A percentile compares a stretch with the other conserved stretches of the same genome.
Evolutionary conservation across 371 early-diverging fungal species (phyloP).

Genomic region (Mortierella sp.): DNA sequence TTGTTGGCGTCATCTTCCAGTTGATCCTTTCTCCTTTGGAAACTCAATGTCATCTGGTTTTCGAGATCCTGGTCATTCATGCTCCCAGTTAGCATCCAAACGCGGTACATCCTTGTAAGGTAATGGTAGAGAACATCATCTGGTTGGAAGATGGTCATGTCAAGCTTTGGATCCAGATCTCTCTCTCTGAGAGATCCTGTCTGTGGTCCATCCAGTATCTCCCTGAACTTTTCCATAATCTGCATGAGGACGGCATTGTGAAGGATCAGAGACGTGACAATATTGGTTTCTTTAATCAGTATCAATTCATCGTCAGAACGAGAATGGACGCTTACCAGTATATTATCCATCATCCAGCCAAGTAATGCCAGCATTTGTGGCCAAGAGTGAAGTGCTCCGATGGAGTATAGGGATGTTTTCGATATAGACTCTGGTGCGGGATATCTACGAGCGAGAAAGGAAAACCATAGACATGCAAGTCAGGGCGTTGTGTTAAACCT

Average conservation of each 20-base stretch:
- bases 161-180: constrained; percentile 52
- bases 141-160: constrained; percentile 56
- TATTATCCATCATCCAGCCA: constrained; percentile 90
- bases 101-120: constrained; percentile 29
- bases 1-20: constrained; percentile 30
- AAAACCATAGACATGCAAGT: too few relatives aligned
- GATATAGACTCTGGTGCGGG: constrained; percentile 92
- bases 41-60: constrained; percentile 32
- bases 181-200: constrained; percentile 20
- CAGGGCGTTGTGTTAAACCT: too few relatives aligned
- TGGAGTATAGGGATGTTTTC: constrained; percentile 83
- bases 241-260: background rate
- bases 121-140: constrained; percentile 36
- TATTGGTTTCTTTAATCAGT: background rate
- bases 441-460: too few relatives aligned
- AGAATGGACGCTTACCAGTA: constrained; percentile 57
- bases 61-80: constrained; percentile 35
- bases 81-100: constrained; percentile 46
- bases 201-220: constrained; percentile 55
- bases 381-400: constrained; percentile 90
- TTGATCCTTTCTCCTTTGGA: constrained; percentile 31
- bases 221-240: constrained; percentile 58
- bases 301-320: background rate
- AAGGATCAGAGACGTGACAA: background rate
- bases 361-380: constrained; percentile 89